Conservation (phyloP, 2,329 filamentous ascomycete genomes). For the Colletotrichum simmondsii region DNA sequence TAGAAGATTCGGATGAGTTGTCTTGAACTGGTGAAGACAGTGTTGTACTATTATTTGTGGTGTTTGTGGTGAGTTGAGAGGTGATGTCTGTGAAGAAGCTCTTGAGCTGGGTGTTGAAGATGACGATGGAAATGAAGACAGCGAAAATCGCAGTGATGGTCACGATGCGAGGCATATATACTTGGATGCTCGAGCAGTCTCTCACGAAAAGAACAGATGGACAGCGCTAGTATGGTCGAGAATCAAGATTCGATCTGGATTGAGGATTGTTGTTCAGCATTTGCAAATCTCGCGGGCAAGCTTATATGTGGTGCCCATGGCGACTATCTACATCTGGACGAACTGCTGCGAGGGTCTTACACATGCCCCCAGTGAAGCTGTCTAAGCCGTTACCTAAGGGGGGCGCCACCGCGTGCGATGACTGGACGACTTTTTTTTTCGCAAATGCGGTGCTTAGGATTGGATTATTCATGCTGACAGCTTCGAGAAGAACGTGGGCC, state of each 20-base stretch:
- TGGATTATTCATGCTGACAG: constrained; percentile 38
- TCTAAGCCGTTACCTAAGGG: constrained; percentile 29
- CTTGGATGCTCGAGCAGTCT: background rate
- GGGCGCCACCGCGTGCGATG: constrained; percentile 1
- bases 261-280: constrained; percentile 33
- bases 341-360: constrained; percentile 28
- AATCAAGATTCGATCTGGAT: constrained; percentile 17
- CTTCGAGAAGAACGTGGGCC: background rate
- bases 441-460: constrained; percentile 25
- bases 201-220: background rate
- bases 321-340: background rate
- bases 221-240: constrained; percentile 28
- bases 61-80: constrained; percentile 37
- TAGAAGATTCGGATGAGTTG: constrained; percentile 34
- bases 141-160: constrained; percentile 47
- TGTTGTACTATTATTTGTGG: constrained; percentile 31
- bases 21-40: constrained; percentile 17
- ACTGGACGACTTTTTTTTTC: background rate
- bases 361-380: constrained; percentile 22
- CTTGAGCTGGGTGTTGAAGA: constrained; percentile 41
- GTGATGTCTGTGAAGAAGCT: constrained; percentile 38
- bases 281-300: constrained; percentile 28
- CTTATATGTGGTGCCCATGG: constrained; percentile 21
- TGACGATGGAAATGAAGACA: constrained; percentile 50
- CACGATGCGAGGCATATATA: constrained; percentile 53